Percentiles rank a stretch among this genome's conserved stretches.
Evolutionary conservation across 345 rosid species (phyloP).

Genomic region (Noccaea bulbosa): DNA sequence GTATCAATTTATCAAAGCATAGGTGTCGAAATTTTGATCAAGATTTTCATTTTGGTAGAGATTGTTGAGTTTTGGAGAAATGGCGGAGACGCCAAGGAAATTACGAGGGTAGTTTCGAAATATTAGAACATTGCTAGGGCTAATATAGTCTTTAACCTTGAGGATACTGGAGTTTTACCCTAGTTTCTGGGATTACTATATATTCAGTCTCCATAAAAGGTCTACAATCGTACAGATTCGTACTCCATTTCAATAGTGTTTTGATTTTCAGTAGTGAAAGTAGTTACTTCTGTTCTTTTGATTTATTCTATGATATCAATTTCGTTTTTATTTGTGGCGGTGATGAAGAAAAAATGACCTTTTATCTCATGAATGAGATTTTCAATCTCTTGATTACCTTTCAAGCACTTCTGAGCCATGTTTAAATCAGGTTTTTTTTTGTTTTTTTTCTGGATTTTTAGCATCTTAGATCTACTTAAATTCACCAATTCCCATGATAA

Average conservation of each 20-base stretch:
- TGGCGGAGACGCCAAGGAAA: slow-evolving; percentile 32
- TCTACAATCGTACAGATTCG: neutral
- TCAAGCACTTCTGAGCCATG: slow-evolving; percentile 47
- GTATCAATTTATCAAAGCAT: neutral
- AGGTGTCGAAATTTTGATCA: neutral
- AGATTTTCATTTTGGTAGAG: neutral
- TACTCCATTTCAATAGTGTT: neutral
- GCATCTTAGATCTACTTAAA: slow-evolving; percentile 36
- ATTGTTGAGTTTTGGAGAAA: neutral
- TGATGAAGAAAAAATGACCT: slow-evolving; percentile 44
- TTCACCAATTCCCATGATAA: slow-evolving; percentile 21
- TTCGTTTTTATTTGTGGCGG: neutral
- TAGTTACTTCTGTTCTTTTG: neutral
- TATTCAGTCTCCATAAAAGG: neutral
- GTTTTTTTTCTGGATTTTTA: neutral
- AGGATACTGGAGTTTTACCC: slow-evolving; percentile 10
- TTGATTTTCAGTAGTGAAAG: neutral
- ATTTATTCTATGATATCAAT: neutral
- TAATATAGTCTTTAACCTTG: neutral
- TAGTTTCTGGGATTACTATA: slow-evolving; percentile 25
- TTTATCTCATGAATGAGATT: slow-evolving; percentile 44
- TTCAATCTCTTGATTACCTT: slow-evolving; percentile 41
- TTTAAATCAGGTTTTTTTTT: neutral
- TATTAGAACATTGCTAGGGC: neutral
- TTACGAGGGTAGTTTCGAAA: neutral